Conservation (phyloP, 2,329 filamentous ascomycete species). For the Exophiala dermatitidis region DNA sequence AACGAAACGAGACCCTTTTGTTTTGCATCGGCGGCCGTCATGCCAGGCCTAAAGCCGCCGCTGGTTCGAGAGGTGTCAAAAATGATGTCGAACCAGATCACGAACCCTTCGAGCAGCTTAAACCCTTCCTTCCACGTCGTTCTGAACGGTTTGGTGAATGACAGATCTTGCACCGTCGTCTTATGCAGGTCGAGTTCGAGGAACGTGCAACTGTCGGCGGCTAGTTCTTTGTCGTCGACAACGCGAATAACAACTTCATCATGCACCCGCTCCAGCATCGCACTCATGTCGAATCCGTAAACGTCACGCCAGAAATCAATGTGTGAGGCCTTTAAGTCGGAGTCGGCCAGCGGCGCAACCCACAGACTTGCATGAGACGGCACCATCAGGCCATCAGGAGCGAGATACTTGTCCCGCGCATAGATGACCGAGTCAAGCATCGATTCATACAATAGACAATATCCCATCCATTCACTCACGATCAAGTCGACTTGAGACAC, state of each 20-base stretch:
- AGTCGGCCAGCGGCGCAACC: slow-evolving; percentile 71
- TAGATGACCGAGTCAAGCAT: slow-evolving; percentile 92
- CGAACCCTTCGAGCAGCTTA: slow-evolving; percentile 66
- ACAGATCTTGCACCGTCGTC: slow-evolving; percentile 62
- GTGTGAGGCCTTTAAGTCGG: slow-evolving; percentile 68
- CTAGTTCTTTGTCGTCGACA: slow-evolving; percentile 54
- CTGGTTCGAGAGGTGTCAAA: slow-evolving; percentile 60
- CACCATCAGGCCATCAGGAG: slow-evolving; percentile 71
- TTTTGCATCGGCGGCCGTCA: slow-evolving; percentile 59
- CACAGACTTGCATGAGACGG: slow-evolving; percentile 79
- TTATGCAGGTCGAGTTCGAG: slow-evolving; percentile 69
- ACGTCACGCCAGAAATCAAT: slow-evolving; percentile 84
- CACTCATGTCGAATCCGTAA: slow-evolving; percentile 89
- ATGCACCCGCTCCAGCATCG: slow-evolving; percentile 69
- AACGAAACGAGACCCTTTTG: slow-evolving; percentile 64
- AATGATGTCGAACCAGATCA: slow-evolving; percentile 92
- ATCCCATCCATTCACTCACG: slow-evolving; percentile 97
- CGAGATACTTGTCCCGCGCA: slow-evolving; percentile 79
- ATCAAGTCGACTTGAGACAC: slow-evolving; percentile 85
- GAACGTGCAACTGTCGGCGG: slow-evolving; percentile 57
- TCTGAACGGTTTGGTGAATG: slow-evolving; percentile 63
- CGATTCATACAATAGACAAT: slow-evolving; percentile 84
- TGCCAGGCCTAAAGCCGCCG: slow-evolving; percentile 40
- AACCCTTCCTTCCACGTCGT: slow-evolving; percentile 38
- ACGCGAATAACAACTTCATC: slow-evolving; percentile 74